These are phyloP conservation scores for Metschnikowia borealis DNA, from an alignment of 805 yeast species.

Conservation along the genomic window DNA sequence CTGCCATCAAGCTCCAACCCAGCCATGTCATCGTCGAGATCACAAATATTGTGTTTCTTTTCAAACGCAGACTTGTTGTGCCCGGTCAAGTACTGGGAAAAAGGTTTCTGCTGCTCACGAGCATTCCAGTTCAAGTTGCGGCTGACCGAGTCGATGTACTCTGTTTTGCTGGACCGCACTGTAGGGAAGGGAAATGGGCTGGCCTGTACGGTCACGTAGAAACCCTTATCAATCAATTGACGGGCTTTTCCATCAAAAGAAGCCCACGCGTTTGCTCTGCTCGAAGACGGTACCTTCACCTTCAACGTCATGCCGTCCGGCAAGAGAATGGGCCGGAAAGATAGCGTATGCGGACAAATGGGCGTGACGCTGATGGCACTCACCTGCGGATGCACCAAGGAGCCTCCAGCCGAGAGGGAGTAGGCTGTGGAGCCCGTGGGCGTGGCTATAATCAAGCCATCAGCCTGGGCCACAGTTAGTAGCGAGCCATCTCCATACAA, in stretches of 20 bases:
- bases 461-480: slow-evolving; percentile 89
- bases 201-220: slow-evolving; percentile 79
- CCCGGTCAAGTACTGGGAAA: slow-evolving; percentile 56
- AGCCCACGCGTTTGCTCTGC: slow-evolving; percentile 94
- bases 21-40: slow-evolving; percentile 11
- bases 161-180: slow-evolving; percentile 67
- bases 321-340: slow-evolving; percentile 85
- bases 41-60: slow-evolving; percentile 24
- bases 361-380: slow-evolving; percentile 92
- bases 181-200: slow-evolving; percentile 94
- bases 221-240: slow-evolving; percentile 76
- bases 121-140: slow-evolving; percentile 91
- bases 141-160: slow-evolving; percentile 79
- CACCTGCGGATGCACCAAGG: slow-evolving; percentile 90
- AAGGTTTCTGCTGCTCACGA: slow-evolving; percentile 82
- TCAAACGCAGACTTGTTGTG: slow-evolving; percentile 37
- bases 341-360: slow-evolving; percentile 91
- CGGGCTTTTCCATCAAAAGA: slow-evolving; percentile 92
- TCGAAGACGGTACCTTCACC: slow-evolving; percentile 71
- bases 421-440: slow-evolving; percentile 98
- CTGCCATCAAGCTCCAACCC: slow-evolving; percentile 11
- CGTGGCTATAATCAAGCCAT: slow-evolving; percentile 87
- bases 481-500: slow-evolving; percentile 82
- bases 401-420: slow-evolving; percentile 92
- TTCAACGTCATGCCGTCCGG: slow-evolving; percentile 90